phyloP scores from a whole-genome alignment of 2,329 filamentous ascomycete genomes.

The Fusarium guadeloupense region DNA sequence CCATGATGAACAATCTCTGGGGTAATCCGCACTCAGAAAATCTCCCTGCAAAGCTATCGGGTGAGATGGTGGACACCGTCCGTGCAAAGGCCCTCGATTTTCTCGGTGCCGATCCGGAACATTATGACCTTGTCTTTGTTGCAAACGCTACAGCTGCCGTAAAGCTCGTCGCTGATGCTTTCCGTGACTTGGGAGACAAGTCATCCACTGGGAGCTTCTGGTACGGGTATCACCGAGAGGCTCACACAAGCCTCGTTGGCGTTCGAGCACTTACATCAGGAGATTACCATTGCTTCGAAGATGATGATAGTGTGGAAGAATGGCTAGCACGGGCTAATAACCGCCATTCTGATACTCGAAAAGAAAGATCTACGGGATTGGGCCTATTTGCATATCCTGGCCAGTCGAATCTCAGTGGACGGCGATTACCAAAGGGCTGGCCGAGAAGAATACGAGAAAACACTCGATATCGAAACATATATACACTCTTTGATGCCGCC shows the following conservation, averaged over 20 bases:
- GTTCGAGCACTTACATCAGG: conserved; percentile 69
- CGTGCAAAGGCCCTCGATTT: conserved; percentile 64
- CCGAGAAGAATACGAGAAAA: conserved; percentile 48
- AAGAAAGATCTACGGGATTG: conserved; percentile 29
- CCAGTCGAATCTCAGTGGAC: conserved; percentile 76
- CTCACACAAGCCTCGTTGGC: conserved; percentile 73
- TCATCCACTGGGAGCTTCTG: conserved; percentile 58
- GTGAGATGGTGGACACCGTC: conserved; percentile 65
- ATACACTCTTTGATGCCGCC: conserved; percentile 70
- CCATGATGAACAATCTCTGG: conserved; percentile 67
- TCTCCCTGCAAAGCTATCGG: conserved; percentile 65
- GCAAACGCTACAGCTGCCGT: conserved; percentile 70
- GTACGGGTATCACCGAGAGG: conserved; percentile 69
- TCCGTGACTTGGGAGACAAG: conserved; percentile 62
- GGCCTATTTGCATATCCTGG: conserved; percentile 71
- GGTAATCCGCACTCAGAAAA: conserved; percentile 75
- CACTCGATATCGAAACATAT: conserved; percentile 42
- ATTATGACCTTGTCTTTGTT: conserved; percentile 70
- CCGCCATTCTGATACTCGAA: conserved; percentile 24
- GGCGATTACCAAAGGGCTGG: conserved; percentile 69
- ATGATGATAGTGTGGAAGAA: conserved; percentile 61
- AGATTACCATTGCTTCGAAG: conserved; percentile 67
- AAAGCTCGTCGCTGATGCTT: conserved; percentile 67
- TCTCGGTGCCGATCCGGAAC: conserved; percentile 65
- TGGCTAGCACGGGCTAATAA: conserved; percentile 50